These are phyloP conservation scores for Epichloe sylvatica DNA, from an alignment of 2,329 filamentous ascomycete genomes.

Conservation along the genomic window DNA sequence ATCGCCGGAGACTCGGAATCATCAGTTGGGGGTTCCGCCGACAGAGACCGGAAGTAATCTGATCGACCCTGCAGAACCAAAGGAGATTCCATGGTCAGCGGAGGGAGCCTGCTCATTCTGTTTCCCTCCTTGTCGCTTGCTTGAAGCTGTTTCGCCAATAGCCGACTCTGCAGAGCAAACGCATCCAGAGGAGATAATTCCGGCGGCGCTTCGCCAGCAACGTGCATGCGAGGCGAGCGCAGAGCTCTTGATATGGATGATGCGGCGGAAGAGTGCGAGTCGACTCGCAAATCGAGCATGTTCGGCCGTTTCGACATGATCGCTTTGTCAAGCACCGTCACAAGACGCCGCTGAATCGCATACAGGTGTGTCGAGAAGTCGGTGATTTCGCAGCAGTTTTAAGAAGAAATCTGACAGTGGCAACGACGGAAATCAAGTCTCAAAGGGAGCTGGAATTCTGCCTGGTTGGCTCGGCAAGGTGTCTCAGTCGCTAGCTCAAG, in stretches of 20 bases:
- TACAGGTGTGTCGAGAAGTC: neutral
- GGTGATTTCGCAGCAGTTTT: neutral
- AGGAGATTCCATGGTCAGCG: conserved; percentile 69
- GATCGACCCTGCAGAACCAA: conserved; percentile 60
- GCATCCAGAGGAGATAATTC: conserved; percentile 90
- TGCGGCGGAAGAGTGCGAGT: conserved; percentile 36
- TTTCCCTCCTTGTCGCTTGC: conserved; percentile 60
- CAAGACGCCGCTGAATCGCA: conserved; percentile 5
- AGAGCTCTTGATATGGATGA: conserved; percentile 38
- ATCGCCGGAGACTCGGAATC: conserved; percentile 16
- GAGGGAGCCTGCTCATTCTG: conserved; percentile 73
- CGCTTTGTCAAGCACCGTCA: conserved; percentile 5
- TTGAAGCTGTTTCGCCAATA: conserved; percentile 77
- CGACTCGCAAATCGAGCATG: conserved; percentile 45
- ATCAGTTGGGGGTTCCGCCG: conserved; percentile 44
- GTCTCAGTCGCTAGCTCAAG: conserved; percentile 10
- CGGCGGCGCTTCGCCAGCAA: conserved; percentile 71
- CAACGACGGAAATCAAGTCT: neutral
- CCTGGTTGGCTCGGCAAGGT: conserved; percentile 6
- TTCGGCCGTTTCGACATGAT: conserved; percentile 43
- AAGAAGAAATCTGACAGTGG: neutral
- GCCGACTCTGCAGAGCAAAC: conserved; percentile 79
- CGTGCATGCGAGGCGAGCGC: conserved; percentile 60
- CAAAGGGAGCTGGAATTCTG: conserved; percentile 5
- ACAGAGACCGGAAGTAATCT: conserved; percentile 67